A percentile compares a stretch with the other conserved stretches of the same genome.
Evolutionary conservation across 2,329 filamentous ascomycete genomes (phyloP).

Genomic region (Sarocladium brachiariae): DNA sequence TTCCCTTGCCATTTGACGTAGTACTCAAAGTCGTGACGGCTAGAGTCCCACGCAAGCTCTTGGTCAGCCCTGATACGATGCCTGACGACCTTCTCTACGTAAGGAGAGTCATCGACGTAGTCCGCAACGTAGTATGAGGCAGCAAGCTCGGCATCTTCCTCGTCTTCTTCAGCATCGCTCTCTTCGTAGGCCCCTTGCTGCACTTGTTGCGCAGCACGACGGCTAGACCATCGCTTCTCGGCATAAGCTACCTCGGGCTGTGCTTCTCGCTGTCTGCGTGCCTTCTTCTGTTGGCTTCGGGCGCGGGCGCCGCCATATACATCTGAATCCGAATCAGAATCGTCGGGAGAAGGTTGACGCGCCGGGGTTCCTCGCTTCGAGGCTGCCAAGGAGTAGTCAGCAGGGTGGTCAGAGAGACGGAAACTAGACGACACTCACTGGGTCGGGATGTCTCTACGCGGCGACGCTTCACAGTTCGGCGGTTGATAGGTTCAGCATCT

Average conservation of each 20-base stretch:
- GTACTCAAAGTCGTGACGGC: constrained; percentile 76
- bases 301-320: constrained; percentile 71
- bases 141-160: constrained; percentile 47
- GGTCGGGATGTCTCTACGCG: constrained; percentile 59
- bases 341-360: constrained; percentile 46
- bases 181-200: constrained; percentile 58
- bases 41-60: constrained; percentile 49
- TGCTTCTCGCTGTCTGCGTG: constrained; percentile 64
- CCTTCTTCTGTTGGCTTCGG: constrained; percentile 66
- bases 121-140: constrained; percentile 64
- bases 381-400: constrained; percentile 29
- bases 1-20: constrained; percentile 96
- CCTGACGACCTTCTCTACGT: constrained; percentile 86
- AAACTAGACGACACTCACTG: constrained; percentile 38
- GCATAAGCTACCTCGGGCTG: constrained; percentile 59
- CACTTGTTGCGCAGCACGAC: constrained; percentile 73
- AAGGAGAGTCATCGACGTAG: constrained; percentile 71
- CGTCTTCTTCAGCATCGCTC: constrained; percentile 58
- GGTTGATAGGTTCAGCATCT: constrained; percentile 51
- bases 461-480: constrained; percentile 61
- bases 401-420: not conserved
- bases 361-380: constrained; percentile 55
- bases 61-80: constrained; percentile 70
- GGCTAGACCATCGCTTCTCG: constrained; percentile 87
- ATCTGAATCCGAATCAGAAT: constrained; percentile 62